Evolutionary conservation across 1,139 yeast species (phyloP).

Genomic region (Meyerozyma athensensis): DNA sequence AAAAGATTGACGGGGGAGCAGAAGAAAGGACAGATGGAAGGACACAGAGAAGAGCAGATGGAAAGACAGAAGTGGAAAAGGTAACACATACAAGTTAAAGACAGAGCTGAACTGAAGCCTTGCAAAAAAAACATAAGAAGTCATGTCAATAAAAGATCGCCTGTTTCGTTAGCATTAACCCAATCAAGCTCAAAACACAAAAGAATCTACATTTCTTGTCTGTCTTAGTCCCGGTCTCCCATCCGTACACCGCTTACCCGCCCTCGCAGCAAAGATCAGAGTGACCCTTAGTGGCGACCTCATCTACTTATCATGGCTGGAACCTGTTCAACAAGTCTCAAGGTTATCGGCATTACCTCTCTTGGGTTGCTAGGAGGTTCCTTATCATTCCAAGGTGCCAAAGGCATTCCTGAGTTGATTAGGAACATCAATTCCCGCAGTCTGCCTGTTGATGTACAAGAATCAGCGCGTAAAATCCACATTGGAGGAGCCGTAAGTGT

Average conservation of each 20-base stretch:
- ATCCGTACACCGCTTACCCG: neutral
- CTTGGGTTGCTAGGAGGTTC: constrained; percentile 46
- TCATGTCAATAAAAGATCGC: too few relatives aligned
- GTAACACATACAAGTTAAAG: neutral
- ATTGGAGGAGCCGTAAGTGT: constrained; percentile 26
- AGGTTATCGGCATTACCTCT: constrained; percentile 48
- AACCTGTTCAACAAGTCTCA: constrained; percentile 47
- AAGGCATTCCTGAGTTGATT: constrained; percentile 33
- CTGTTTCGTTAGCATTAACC: too few relatives aligned
- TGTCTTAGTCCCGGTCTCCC: neutral
- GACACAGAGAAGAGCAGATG: neutral
- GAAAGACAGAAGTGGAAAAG: neutral
- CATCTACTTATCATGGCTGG: constrained; percentile 27
- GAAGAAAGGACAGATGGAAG: neutral
- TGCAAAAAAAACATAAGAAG: too few relatives aligned
- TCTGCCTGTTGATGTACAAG: constrained; percentile 5
- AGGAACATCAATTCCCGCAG: constrained; percentile 19
- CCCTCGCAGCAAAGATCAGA: constrained; percentile 2
- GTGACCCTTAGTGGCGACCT: constrained; percentile 4
- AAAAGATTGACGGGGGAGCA: neutral
- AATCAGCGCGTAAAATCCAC: constrained; percentile 17
- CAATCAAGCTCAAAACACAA: too few relatives aligned
- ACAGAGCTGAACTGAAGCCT: neutral
- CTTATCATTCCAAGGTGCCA: constrained; percentile 33
- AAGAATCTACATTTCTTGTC: neutral